Evolutionary conservation across 2,329 filamentous ascomycete species (phyloP).

Genomic region (Pestalotiopsis sp.): DNA sequence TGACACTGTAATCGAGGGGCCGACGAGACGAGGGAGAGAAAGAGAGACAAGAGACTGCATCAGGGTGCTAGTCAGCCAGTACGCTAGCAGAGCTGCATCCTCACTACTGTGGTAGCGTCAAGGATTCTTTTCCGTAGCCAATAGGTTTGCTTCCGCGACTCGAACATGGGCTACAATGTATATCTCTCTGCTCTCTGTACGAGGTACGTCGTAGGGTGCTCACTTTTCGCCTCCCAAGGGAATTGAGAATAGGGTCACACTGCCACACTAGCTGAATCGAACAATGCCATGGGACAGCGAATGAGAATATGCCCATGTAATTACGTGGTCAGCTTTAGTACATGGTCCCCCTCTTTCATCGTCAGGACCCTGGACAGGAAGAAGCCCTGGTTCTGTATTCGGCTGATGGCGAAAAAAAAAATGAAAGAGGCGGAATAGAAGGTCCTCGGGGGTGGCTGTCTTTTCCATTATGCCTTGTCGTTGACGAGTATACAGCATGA

Average conservation of each 20-base stretch:
- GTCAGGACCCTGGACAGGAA: too few relatives aligned
- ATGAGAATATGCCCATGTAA: too few relatives aligned
- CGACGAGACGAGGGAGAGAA: background rate
- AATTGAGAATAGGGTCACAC: background rate
- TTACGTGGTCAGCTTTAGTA: too few relatives aligned
- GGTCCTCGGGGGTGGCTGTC: too few relatives aligned
- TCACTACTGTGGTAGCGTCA: background rate
- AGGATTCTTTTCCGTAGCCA: background rate
- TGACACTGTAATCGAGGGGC: background rate
- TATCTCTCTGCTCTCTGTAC: background rate
- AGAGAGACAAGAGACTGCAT: background rate
- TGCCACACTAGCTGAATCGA: background rate
- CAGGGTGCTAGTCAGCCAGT: background rate
- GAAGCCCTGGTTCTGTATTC: too few relatives aligned
- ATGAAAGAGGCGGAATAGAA: too few relatives aligned
- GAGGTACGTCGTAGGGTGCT: background rate
- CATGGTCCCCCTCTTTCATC: too few relatives aligned
- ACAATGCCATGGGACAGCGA: background rate
- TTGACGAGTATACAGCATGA: too few relatives aligned
- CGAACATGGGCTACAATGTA: background rate
- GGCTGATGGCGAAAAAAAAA: too few relatives aligned
- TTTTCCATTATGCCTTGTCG: too few relatives aligned
- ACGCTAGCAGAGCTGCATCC: background rate
- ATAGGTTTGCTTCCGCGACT: background rate
- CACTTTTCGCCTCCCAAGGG: background rate